Percentiles rank a stretch among this genome's conserved stretches.
phyloP scores from a whole-genome alignment of 352 stramenopile genomes.

The Globisporangium viniferum region DNA sequence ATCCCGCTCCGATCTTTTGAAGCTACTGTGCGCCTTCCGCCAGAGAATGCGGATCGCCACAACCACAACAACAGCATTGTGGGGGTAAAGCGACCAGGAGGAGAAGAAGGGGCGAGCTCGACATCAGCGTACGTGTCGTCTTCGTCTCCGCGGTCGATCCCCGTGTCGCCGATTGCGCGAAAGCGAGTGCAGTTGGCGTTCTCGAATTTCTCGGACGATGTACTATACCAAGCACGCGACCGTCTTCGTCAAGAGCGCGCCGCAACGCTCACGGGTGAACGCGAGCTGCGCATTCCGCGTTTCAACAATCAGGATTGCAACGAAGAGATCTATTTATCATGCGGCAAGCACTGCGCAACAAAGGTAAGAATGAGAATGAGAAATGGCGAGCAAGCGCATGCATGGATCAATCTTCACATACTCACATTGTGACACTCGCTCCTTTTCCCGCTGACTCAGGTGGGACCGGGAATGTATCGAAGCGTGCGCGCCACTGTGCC shows the following conservation, averaged over 20 bases:
- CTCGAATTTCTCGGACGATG: constrained; percentile 80
- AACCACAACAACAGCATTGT: constrained; percentile 15
- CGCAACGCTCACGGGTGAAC: constrained; percentile 62
- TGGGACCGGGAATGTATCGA: constrained; percentile 68
- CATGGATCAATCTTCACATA: neutral
- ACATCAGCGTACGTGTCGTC: constrained; percentile 29
- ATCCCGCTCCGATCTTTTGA: constrained; percentile 84
- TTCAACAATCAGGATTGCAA: constrained; percentile 83
- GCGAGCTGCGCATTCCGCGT: constrained; percentile 49
- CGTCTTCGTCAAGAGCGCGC: constrained; percentile 70
- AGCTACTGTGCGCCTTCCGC: constrained; percentile 70
- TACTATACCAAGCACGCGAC: constrained; percentile 81
- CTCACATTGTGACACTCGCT: neutral
- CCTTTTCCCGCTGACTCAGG: constrained; percentile 16
- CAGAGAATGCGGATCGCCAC: constrained; percentile 28
- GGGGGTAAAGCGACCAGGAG: neutral
- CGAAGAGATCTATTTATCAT: constrained; percentile 85
- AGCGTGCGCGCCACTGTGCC: constrained; percentile 67
- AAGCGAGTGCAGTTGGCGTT: constrained; percentile 76
- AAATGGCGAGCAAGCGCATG: too few species aligned
- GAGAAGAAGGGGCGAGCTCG: neutral
- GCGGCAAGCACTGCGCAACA: constrained; percentile 74
- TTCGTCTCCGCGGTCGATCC: constrained; percentile 78
- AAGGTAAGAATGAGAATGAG: constrained; percentile 37
- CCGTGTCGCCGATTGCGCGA: constrained; percentile 65